A percentile compares a stretch with the other conserved stretches of the same genome.
These are phyloP conservation scores for Flaveria trinervia DNA, from an alignment of 129 eudicot species.

Conservation along the genomic window DNA sequence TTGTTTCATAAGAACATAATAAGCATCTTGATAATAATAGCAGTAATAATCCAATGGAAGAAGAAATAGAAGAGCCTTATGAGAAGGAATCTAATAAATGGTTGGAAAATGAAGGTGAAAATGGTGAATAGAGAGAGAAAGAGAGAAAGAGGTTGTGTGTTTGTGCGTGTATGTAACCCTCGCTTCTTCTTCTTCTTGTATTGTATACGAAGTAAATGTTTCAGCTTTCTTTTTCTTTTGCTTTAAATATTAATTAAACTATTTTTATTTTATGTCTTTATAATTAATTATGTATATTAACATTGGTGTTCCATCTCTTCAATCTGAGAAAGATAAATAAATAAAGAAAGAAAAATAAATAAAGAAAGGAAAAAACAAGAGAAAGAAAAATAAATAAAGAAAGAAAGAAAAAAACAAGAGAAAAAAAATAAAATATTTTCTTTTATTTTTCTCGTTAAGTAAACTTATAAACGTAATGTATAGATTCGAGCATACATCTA, in stretches of 20 bases:
- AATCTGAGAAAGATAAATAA: no score
- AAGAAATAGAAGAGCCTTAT: slow-evolving; percentile 45
- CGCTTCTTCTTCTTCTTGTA: slow-evolving; percentile 54
- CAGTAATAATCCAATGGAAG: slow-evolving; percentile 32
- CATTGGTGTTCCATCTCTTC: no score
- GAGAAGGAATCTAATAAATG: slow-evolving; percentile 79
- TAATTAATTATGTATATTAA: slow-evolving; percentile 12
- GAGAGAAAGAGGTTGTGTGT: slow-evolving; percentile 49
- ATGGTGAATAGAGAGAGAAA: slow-evolving; percentile 46
- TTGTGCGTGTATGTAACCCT: slow-evolving; percentile 52
- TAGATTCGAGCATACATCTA: no score
- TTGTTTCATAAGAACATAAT: slow-evolving; percentile 41
- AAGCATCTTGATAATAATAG: slow-evolving; percentile 23
- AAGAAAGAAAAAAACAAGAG: no score
- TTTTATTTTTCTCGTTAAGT: no score
- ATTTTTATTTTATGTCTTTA: background rate
- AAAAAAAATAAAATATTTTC: no score
- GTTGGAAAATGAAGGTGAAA: slow-evolving; percentile 74
- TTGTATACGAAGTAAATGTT: slow-evolving; percentile 76
- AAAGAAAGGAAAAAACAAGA: no score
- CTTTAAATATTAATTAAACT: background rate
- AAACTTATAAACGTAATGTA: no score
- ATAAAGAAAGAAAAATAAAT: no score
- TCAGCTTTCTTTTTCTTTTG: slow-evolving; percentile 52
- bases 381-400: no score